Evolutionary conservation across 768 basidiomycete genomes (phyloP).

Genomic region (Polyporus arcularius): DNA sequence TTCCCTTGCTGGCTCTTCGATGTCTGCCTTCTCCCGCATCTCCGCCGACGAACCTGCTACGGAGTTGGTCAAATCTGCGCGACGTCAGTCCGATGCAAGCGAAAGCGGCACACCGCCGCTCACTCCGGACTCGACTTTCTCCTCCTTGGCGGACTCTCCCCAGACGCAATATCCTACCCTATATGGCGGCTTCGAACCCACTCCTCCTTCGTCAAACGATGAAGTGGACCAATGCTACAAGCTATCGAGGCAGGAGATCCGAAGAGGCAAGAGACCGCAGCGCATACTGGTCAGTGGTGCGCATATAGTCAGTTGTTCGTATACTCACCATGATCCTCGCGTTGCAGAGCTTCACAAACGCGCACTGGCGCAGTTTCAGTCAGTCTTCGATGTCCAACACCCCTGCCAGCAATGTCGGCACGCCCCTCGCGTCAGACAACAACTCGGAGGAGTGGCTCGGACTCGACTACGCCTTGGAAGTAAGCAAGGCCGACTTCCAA

Average conservation of each 20-base stretch:
- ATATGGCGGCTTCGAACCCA: background rate
- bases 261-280: constrained; percentile 13
- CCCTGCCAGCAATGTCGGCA: background rate
- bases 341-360: constrained; percentile 16
- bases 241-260: background rate
- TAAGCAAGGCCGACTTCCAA: constrained; percentile 37
- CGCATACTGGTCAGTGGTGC: background rate
- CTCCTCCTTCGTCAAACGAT: background rate
- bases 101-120: background rate
- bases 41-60: background rate
- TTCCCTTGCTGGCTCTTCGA: background rate
- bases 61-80: too few species aligned
- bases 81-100: too few species aligned
- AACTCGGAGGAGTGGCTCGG: constrained; percentile 45
- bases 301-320: background rate
- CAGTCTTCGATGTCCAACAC: constrained; percentile 1
- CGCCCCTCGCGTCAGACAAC: constrained; percentile 15
- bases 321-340: background rate
- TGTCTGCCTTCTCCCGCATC: background rate
- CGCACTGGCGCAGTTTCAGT: background rate
- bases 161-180: background rate
- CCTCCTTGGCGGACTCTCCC: background rate
- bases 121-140: background rate
- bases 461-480: constrained; percentile 44
- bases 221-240: background rate